A percentile compares a stretch with the other conserved stretches of the same genome.
Evolutionary conservation across 2,329 filamentous ascomycete species (phyloP).

Genomic region (Parafenestella ontariensis): DNA sequence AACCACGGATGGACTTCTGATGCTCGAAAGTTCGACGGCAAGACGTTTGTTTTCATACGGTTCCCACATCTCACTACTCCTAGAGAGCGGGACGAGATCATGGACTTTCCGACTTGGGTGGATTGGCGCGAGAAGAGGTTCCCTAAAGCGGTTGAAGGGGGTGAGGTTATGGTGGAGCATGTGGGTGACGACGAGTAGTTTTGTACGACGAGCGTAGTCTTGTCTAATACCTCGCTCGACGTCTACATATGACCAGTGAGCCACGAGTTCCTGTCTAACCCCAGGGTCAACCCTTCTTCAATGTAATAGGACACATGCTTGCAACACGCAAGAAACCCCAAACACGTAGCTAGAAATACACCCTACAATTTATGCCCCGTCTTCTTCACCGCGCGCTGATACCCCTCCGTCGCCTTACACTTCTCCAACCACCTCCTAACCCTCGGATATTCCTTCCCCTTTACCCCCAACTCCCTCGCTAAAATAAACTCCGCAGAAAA

Average conservation of each 20-base stretch:
- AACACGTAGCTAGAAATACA: neutral
- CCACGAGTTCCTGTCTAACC: no score
- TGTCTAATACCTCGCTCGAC: neutral
- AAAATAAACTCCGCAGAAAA: constrained; percentile 54
- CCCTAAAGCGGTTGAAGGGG: neutral
- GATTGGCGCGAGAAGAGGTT: neutral
- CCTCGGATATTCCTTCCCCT: constrained; percentile 36
- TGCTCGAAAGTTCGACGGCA: neutral
- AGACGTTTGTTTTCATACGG: neutral
- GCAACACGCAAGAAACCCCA: no score
- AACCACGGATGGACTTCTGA: neutral
- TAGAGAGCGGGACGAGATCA: neutral
- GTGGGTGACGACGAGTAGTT: neutral
- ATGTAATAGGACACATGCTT: no score
- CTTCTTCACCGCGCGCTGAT: constrained; percentile 51
- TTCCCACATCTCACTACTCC: neutral
- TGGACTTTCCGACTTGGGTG: neutral
- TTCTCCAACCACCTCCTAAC: constrained; percentile 46
- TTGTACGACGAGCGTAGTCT: neutral
- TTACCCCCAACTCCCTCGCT: constrained; percentile 45
- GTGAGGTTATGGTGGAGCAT: neutral
- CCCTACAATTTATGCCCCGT: constrained; percentile 40
- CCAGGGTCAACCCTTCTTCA: no score
- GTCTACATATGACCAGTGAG: no score
- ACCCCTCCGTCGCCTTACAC: constrained; percentile 46